Percentiles rank a stretch among this genome's conserved stretches.
Conservation (phyloP, 768 basidiomycete species). For the Sarcomyxa edulis region DNA sequence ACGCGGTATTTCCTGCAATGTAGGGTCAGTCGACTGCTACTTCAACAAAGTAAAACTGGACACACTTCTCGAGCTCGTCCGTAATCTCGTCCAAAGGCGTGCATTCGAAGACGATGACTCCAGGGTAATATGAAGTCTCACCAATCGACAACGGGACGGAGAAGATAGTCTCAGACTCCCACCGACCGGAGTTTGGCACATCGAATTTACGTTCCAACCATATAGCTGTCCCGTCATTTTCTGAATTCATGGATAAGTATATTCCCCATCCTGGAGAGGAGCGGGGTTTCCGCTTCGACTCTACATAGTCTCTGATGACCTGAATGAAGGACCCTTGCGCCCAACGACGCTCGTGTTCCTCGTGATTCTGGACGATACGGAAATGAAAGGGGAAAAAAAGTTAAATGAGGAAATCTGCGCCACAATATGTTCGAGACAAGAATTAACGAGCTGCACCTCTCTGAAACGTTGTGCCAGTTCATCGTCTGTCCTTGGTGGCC, state of each 20-base stretch:
- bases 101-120: conserved; percentile 71
- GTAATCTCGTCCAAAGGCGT: conserved; percentile 56
- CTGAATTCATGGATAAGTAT: conserved; percentile 75
- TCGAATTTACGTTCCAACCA: conserved; percentile 79
- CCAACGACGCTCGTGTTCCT: conserved; percentile 71
- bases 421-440: conserved; percentile 14
- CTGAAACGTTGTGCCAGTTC: conserved; percentile 60
- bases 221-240: conserved; percentile 70
- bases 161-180: conserved; percentile 56
- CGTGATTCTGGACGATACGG: conserved; percentile 50
- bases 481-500: conserved; percentile 54
- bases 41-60: no score
- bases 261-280: conserved; percentile 46
- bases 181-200: conserved; percentile 56
- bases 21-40: neutral
- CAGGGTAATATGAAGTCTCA: conserved; percentile 41
- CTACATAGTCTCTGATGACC: conserved; percentile 34
- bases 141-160: conserved; percentile 44
- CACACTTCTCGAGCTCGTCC: conserved; percentile 66
- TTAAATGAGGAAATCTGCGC: conserved; percentile 12
- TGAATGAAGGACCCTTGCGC: conserved; percentile 65
- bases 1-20: conserved; percentile 57
- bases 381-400: conserved; percentile 10
- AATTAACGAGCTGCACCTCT: conserved; percentile 43
- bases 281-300: conserved; percentile 16